These are phyloP conservation scores for Penicillium pancosmium DNA, from an alignment of 495 filamentous ascomycete species.

Conservation along the genomic window DNA sequence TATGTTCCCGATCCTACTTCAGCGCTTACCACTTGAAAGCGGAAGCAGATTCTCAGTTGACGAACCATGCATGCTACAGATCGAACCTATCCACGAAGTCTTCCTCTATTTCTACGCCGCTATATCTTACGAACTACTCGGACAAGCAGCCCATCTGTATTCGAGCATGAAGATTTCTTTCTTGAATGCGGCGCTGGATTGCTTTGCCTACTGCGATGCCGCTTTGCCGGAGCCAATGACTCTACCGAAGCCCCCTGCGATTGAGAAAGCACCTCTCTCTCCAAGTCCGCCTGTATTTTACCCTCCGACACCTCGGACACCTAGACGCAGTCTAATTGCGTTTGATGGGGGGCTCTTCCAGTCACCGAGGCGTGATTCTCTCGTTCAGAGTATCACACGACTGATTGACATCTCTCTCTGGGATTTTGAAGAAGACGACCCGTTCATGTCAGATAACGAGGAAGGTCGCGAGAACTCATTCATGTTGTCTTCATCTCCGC, in stretches of 20 bases:
- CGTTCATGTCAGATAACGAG: constrained; percentile 29
- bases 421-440: constrained; percentile 23
- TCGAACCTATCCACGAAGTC: constrained; percentile 37
- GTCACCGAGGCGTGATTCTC: constrained; percentile 14
- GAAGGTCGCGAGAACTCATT: background rate
- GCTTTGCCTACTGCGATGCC: constrained; percentile 27
- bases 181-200: constrained; percentile 37
- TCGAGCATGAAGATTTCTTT: constrained; percentile 42
- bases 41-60: background rate
- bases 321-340: background rate
- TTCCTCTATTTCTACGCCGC: constrained; percentile 52
- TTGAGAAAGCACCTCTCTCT: background rate
- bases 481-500: background rate
- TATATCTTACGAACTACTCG: constrained; percentile 47
- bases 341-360: constrained; percentile 3
- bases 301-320: background rate
- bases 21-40: background rate
- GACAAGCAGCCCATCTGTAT: constrained; percentile 43
- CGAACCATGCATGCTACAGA: constrained; percentile 26
- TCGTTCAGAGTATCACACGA: constrained; percentile 28
- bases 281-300: background rate
- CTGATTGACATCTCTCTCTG: constrained; percentile 30
- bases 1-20: constrained; percentile 22
- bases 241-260: constrained; percentile 11
- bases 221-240: constrained; percentile 23